These are phyloP conservation scores for Chlamydomonas sp. DNA, from an alignment of 139 green algal genomes.

Conservation along the genomic window DNA sequence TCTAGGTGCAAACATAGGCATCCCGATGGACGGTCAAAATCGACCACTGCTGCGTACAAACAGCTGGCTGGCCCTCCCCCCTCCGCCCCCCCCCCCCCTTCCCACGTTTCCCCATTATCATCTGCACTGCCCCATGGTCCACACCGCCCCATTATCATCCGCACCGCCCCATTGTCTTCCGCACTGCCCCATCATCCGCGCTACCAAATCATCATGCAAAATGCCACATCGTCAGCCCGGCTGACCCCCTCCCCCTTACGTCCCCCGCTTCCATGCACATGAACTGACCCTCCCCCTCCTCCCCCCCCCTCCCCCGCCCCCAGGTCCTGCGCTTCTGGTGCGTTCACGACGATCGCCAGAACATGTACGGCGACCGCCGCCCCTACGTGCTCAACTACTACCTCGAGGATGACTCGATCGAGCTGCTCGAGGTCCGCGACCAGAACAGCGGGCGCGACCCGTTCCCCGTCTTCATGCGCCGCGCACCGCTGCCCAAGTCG, in stretches of 20 bases:
- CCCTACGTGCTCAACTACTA: slow-evolving; percentile 88
- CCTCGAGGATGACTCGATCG: slow-evolving; percentile 84
- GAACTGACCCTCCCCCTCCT: too few species aligned
- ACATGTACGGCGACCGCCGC: slow-evolving; percentile 73
- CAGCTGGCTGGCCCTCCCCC: not conserved
- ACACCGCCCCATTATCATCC: too few species aligned
- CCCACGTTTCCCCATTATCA: too few species aligned
- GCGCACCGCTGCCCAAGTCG: slow-evolving; percentile 64
- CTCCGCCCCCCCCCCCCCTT: too few species aligned
- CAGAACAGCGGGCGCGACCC: slow-evolving; percentile 71
- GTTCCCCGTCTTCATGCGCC: slow-evolving; percentile 80
- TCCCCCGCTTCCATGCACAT: not conserved
- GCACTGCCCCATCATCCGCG: too few species aligned
- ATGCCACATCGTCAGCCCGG: too few species aligned
- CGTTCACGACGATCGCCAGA: slow-evolving; percentile 77
- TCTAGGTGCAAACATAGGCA: too few species aligned
- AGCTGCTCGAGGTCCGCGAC: slow-evolving; percentile 83
- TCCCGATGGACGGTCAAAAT: not conserved
- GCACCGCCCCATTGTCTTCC: too few species aligned
- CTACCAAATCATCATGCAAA: not conserved
- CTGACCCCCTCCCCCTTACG: too few species aligned
- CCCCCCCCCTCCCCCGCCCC: too few species aligned
- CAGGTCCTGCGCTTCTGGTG: slow-evolving; percentile 55
- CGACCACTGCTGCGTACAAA: not conserved
- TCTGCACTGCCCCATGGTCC: too few species aligned